Evolutionary conservation across 768 basidiomycete genomes (phyloP), one percentile per base, ranked within the genome.

Genomic region (Termitomyces sp.): DNA sequence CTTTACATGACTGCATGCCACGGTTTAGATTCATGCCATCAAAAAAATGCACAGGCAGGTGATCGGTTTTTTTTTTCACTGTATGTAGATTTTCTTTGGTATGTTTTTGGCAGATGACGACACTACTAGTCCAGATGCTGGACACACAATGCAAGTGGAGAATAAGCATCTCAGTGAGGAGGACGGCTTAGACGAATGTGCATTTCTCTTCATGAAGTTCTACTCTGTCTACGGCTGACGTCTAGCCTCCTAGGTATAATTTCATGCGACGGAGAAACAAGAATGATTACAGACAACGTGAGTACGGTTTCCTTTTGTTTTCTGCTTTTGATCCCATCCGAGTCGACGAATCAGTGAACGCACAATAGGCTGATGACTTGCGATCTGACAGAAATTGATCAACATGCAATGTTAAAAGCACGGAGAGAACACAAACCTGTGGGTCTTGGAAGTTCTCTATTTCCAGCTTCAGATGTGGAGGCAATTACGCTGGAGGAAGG

Each of bases 1-100:
- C 13, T 10, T 30, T 4, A 18, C 4, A 46, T 42, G 13, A 8
- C 7, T 30, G 30, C 30, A n/a, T n/a, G n/a, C n/a, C n/a, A n/a
- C n/a, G n/a, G 10, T 37, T 45, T 57, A 84, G 82, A 63, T 74
- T 22, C 63, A 62, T 9, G 77, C 79, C 36, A 79, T 84, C 52
- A 58, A 70, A 0, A 71, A 72, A 2, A 68, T 36, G 79, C 77
- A 9, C 67, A 72, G 18, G 59, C 76, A 3, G 80, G 80, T 0
- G 85, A 85, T 58, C 76, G 67, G 2, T n/a, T 80, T 83, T 61
- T 81, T 85, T 59, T 84, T 86, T 56, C 82, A 83, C 44, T 86
- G 84, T 85, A 53, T 56, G 78, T 66, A 12, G 12, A 36, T 6
- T 5, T 16, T 7, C 27, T 36, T 22, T 22, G 30, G 6, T 27